Evolutionary conservation across 768 basidiomycete genomes (phyloP).

Genomic region (Pholiota microspora): DNA sequence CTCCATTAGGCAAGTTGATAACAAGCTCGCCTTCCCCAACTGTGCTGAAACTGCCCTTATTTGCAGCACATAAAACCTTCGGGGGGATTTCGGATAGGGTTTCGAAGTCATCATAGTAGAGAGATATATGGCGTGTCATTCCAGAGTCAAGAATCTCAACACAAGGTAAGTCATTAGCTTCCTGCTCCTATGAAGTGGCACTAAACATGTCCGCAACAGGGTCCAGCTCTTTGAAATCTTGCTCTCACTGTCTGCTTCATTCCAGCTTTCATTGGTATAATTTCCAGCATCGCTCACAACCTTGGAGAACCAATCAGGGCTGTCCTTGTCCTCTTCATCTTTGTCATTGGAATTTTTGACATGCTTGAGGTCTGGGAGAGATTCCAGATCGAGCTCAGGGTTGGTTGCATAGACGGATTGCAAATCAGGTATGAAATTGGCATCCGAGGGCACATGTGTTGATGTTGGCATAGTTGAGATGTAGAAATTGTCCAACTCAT

Average conservation of each 20-base stretch:
- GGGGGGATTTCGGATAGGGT: slow-evolving; percentile 23
- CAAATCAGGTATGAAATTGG: background rate
- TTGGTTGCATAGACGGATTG: too few species aligned
- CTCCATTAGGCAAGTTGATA: too few species aligned
- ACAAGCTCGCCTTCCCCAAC: too few species aligned
- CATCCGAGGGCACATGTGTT: background rate
- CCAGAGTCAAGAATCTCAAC: too few species aligned
- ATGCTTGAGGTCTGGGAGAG: background rate
- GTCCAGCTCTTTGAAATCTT: too few species aligned
- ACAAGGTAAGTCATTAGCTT: background rate
- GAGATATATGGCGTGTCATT: slow-evolving; percentile 28
- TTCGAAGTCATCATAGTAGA: slow-evolving; percentile 22
- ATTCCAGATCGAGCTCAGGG: too few species aligned
- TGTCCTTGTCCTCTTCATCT: background rate
- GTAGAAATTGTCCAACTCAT: background rate
- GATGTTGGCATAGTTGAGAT: background rate
- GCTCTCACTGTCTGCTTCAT: background rate
- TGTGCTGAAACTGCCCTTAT: too few species aligned
- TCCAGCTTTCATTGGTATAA: slow-evolving; percentile 1
- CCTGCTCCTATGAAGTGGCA: too few species aligned
- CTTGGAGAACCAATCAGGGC: slow-evolving; percentile 16
- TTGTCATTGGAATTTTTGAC: too few species aligned
- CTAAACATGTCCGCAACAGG: background rate
- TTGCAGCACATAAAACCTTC: slow-evolving; percentile 21
- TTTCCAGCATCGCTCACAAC: slow-evolving; percentile 12